Evolutionary conservation across 441 rosid genomes (phyloP).

Genomic region (Syzygium malaccense): DNA sequence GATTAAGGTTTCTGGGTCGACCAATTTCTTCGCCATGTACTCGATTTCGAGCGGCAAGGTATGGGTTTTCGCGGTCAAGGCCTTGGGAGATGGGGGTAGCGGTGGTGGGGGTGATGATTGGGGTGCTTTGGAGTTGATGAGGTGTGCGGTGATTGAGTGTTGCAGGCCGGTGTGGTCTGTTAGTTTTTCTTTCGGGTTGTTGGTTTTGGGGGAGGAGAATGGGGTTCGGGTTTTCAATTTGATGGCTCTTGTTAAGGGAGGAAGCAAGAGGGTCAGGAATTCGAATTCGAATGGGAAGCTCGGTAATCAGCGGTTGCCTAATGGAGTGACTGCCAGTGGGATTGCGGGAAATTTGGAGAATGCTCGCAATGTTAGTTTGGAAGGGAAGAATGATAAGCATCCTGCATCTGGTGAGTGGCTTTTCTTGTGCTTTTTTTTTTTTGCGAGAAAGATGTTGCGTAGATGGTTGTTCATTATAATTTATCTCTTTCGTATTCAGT

Average conservation of each 20-base stretch:
- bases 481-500: neutral
- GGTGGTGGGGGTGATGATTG: constrained; percentile 7
- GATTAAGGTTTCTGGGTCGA: constrained; percentile 45
- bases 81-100: constrained; percentile 17
- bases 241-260: constrained; percentile 44
- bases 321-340: constrained; percentile 21
- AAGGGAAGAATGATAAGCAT: constrained; percentile 36
- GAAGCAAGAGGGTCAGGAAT: constrained; percentile 31
- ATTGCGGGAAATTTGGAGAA: constrained; percentile 10
- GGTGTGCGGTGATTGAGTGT: constrained; percentile 63
- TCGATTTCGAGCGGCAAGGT: constrained; percentile 48
- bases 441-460: neutral
- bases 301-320: constrained; percentile 25
- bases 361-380: constrained; percentile 26
- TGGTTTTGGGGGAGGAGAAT: constrained; percentile 61
- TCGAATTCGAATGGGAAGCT: constrained; percentile 9
- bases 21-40: constrained; percentile 52
- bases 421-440: neutral
- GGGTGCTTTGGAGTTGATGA: constrained; percentile 46
- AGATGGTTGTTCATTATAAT: neutral
- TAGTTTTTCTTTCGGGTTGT: constrained; percentile 38
- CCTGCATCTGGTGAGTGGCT: constrained; percentile 33
- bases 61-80: constrained; percentile 50
- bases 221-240: constrained; percentile 57
- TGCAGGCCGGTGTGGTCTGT: constrained; percentile 52